phyloP scores from a whole-genome alignment of 2,329 filamentous ascomycete species.

The Diplodia mutila region DNA sequence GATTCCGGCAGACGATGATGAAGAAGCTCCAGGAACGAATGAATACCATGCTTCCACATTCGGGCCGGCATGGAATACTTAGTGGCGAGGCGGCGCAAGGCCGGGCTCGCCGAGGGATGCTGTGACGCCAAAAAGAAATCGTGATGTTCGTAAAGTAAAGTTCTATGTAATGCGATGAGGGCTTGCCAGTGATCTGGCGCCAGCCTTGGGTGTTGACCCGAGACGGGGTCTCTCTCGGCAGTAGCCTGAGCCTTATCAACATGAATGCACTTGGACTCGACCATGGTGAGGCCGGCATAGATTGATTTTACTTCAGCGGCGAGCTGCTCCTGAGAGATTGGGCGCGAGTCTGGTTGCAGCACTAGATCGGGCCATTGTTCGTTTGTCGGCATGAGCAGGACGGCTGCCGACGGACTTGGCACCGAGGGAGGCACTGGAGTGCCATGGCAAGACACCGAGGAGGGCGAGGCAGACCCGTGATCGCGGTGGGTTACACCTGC shows the following conservation, averaged over 20 bases:
- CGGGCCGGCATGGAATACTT: too few relatives aligned
- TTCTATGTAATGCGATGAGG: constrained; percentile 73
- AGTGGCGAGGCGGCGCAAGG: too few relatives aligned
- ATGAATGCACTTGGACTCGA: constrained; percentile 85
- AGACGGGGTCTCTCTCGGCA: constrained; percentile 55
- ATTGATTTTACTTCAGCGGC: constrained; percentile 82
- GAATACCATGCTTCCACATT: too few relatives aligned
- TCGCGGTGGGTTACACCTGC: constrained; percentile 24
- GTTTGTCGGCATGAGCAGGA: constrained; percentile 37
- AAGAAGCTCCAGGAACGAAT: too few relatives aligned
- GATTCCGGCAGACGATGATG: too few relatives aligned
- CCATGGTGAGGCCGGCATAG: constrained; percentile 81
- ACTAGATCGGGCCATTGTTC: constrained; percentile 47
- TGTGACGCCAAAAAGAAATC: too few relatives aligned
- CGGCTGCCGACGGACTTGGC: constrained; percentile 39
- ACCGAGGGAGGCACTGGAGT: constrained; percentile 26
- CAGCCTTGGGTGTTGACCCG: constrained; percentile 48
- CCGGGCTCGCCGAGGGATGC: too few relatives aligned
- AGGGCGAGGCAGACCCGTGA: background rate
- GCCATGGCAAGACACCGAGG: constrained; percentile 24
- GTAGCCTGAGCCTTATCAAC: constrained; percentile 68
- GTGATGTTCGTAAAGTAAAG: too few relatives aligned
- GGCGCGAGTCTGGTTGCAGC: constrained; percentile 65
- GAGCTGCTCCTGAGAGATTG: constrained; percentile 77
- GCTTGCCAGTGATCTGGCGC: constrained; percentile 80